Base-by-base conservation (phyloP, 495 filamentous ascomycete genomes). In the Talaromyces proteolyticus region DNA sequence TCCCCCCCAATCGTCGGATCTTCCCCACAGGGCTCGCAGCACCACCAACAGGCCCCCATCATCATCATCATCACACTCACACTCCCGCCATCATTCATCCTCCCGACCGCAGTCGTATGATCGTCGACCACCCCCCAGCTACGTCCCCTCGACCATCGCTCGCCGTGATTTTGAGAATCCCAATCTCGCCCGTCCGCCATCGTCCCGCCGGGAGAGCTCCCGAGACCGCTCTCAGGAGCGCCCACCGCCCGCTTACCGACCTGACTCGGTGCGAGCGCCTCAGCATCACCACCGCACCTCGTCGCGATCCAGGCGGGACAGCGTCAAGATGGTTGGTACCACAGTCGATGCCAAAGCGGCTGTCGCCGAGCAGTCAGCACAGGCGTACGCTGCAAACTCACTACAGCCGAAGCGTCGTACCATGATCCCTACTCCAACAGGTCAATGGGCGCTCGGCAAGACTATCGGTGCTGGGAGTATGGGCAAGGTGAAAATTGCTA, bases 381-480 rank as follows among this genome's bases (percentile, higher is more conserved):
- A n/a, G n/a, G n/a, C n/a, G n/a, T n/a, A n/a, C n/a, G n/a, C 49
- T 67, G 43, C 53, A 20, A 57, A 67, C 57, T 57, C 75, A 57
- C 67, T 74, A 57, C 68, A 78, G 59, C 65, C 78, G 24, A 81
- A 84, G 52, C 82, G 89, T 55, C 80, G 91, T 52, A 93, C 89
- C 29, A 89, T 88, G 38, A 88, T 94, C 57, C 84, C 82, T 25
- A 89, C 90, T 4, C 81, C 80, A 22, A 88, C 88, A 2, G 91
- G 91, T 38, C 81, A 89, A 69, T 99, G 91, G 87, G 78, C 88
- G 21, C 76, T 99, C 42, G 93, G 92, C 18, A 97, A 99, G 74
- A 99, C 93, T 3, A 93, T 99, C 52, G 93, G 93, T 42, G 90
- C 91, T 48, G 93, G 93, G 10, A 96, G 92, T 64, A 99, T 99